Conservation (phyloP, 371 early-diverging fungal genomes). For the Mortierella sp. region DNA sequence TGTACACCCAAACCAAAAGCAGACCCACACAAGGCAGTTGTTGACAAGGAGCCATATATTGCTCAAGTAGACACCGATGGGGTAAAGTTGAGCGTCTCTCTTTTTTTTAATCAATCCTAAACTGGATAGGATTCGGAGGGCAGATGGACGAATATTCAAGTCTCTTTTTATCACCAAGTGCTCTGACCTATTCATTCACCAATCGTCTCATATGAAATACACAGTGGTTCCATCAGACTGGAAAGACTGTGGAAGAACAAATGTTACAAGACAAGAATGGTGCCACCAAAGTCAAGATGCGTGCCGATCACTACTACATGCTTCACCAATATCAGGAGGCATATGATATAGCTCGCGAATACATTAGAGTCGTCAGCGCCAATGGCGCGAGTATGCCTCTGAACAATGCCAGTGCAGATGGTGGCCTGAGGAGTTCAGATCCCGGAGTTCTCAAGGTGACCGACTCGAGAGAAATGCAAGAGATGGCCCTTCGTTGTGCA, state of each 20-base stretch:
- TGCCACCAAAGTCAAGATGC: constrained; percentile 50
- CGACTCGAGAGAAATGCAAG: constrained; percentile 46
- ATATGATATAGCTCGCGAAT: constrained; percentile 31
- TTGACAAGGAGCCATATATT: constrained; percentile 27
- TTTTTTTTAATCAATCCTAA: neutral
- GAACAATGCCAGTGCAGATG: constrained; percentile 1
- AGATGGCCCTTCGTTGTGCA: constrained; percentile 40
- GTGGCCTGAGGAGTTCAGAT: constrained; percentile 58
- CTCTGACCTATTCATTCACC: neutral
- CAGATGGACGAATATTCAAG: neutral
- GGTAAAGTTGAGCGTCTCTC: constrained; percentile 9
- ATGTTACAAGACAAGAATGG: constrained; percentile 47
- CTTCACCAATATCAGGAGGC: constrained; percentile 40
- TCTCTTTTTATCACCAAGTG: neutral
- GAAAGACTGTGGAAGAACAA: constrained; percentile 11
- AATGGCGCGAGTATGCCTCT: neutral
- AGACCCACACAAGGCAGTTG: constrained; percentile 3
- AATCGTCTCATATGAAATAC: neutral
- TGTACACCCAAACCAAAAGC: constrained; percentile 24
- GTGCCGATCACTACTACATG: constrained; percentile 46
- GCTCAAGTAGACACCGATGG: constrained; percentile 46
- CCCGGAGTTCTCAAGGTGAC: constrained; percentile 42
- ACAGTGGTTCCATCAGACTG: constrained; percentile 43
- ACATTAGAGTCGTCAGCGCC: constrained; percentile 17
- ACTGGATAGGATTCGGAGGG: neutral